These are phyloP conservation scores for Ocimum tenuiflorum DNA, from an alignment of 257 asterid genomes.

Conservation along the genomic window DNA sequence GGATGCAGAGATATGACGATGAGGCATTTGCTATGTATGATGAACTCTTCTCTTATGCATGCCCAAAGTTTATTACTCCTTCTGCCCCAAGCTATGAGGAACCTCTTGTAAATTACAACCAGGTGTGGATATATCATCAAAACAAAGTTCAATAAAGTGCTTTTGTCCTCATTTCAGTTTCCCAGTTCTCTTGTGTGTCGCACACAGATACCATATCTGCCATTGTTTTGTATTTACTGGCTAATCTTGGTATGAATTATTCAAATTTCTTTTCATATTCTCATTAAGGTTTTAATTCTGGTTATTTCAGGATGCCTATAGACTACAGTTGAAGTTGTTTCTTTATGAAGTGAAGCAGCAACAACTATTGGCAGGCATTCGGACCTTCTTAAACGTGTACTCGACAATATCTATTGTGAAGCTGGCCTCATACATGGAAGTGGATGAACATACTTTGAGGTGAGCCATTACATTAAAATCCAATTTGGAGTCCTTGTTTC, in stretches of 20 bases:
- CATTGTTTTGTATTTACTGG: neutral
- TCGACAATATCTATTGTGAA: conserved; percentile 76
- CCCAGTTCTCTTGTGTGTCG: neutral
- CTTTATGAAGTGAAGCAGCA: conserved; percentile 95
- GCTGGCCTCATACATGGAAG: conserved; percentile 77
- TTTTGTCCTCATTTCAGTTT: neutral
- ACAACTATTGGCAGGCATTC: conserved; percentile 67
- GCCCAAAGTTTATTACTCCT: conserved; percentile 98
- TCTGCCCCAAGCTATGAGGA: conserved; percentile 91
- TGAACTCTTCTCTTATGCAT: conserved; percentile 95
- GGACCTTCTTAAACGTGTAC: conserved; percentile 78
- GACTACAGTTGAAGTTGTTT: conserved; percentile 78
- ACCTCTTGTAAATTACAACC: conserved; percentile 96
- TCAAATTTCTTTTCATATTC: neutral
- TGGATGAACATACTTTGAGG: conserved; percentile 88
- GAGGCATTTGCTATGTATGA: conserved; percentile 82
- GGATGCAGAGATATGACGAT: conserved; percentile 83
- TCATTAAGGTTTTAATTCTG: conserved; percentile 25
- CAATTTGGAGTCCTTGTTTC: neutral
- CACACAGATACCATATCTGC: neutral
- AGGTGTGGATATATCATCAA: conserved; percentile 35
- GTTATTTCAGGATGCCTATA: conserved; percentile 69
- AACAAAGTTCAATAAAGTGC: neutral
- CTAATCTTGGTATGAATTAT: neutral
- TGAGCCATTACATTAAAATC: conserved; percentile 5